Evolutionary conservation across 2,329 filamentous ascomycete genomes (phyloP).

Genomic region (Pseudocercospora pini-densiflorae): DNA sequence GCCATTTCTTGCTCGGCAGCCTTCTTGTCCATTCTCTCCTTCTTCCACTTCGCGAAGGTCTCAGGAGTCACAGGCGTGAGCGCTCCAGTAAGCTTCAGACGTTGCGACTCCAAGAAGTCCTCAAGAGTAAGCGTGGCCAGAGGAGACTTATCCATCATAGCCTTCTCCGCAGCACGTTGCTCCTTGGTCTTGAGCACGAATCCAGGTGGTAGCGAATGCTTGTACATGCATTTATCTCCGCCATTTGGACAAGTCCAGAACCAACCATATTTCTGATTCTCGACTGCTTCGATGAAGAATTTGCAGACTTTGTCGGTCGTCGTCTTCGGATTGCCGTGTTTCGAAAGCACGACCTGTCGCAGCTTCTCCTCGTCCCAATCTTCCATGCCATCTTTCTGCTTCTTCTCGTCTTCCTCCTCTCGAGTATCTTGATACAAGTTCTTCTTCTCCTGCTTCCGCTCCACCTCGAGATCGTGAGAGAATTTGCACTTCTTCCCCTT

Average conservation of each 20-base stretch:
- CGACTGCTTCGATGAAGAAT: slow-evolving; percentile 94
- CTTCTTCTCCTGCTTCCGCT: slow-evolving; percentile 91
- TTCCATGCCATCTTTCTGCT: slow-evolving; percentile 90
- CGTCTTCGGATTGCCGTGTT: slow-evolving; percentile 95
- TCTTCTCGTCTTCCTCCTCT: slow-evolving; percentile 68
- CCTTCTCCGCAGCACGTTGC: slow-evolving; percentile 93
- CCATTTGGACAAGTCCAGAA: slow-evolving; percentile 98
- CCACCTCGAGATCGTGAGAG: slow-evolving; percentile 84
- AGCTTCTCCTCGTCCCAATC: slow-evolving; percentile 99
- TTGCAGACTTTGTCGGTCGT: slow-evolving; percentile 99
- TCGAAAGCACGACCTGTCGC: slow-evolving; percentile 85
- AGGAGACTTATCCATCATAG: slow-evolving; percentile 92
- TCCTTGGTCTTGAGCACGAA: slow-evolving; percentile 98
- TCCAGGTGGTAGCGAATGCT: slow-evolving; percentile 90
- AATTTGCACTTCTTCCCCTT: slow-evolving; percentile 99
- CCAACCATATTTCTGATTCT: slow-evolving; percentile 99
- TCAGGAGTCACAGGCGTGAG: slow-evolving; percentile 94
- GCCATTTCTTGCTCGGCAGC: slow-evolving; percentile 88
- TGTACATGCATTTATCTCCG: slow-evolving; percentile 98
- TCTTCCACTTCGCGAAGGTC: slow-evolving; percentile 95
- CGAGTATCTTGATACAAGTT: slow-evolving; percentile 87
- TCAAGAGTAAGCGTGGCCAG: slow-evolving; percentile 93
- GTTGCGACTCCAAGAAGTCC: slow-evolving; percentile 95
- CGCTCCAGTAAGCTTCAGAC: slow-evolving; percentile 89
- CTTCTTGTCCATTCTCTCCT: slow-evolving; percentile 93